Base-by-base conservation (phyloP, 345 rosid species). In the Raphanus sativus region DNA sequence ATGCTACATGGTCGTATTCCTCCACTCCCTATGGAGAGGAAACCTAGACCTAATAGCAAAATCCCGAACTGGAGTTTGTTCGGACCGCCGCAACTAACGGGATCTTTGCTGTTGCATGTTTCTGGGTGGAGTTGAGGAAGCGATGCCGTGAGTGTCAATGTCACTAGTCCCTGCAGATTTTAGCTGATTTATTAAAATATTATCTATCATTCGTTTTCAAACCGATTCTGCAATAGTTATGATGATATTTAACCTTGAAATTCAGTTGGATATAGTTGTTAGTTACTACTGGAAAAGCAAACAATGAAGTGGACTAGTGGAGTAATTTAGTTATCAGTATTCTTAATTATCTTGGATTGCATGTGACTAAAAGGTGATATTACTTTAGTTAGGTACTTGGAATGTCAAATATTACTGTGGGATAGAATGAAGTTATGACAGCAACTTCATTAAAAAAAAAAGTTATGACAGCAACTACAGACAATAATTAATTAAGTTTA, bases 1-100 rank as follows among this genome's bases (percentile, higher is more conserved):
- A 94, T 87, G 73, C 90, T 82, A 80, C 94, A 91, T 1, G 98
- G 94, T 68, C 94, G 79, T 69, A 91, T 86, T 16, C 97, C 98
- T 4, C 97, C 93, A 5, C 87, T 80, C 12, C 98, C 97, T 36
- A 91, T 17, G 0, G 91, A 81, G 33, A 89, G 73, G 15, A 88
- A 66, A 21, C 86, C 79, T 0, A 94, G 82, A 21, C 90, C 92
- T 29, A 70, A 17, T 10, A 83, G 38, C 45, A 94, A 73, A 64
- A 89, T 59, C 1, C 76, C 86, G 26, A 91, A 5, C 70, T 94
- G 98, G 54, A 68, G 40, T 24, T 38, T 56, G 66, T 68, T 84
- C 17, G 86, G 81, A 29, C 80, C 70, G 30, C 9, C 34, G 77
- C 98, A 91, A 10, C 65, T 84, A 2, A 33, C 48, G 16, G 70